These are phyloP conservation scores for Solanum piurae DNA, from an alignment of 257 asterid genomes.

Conservation along the genomic window DNA sequence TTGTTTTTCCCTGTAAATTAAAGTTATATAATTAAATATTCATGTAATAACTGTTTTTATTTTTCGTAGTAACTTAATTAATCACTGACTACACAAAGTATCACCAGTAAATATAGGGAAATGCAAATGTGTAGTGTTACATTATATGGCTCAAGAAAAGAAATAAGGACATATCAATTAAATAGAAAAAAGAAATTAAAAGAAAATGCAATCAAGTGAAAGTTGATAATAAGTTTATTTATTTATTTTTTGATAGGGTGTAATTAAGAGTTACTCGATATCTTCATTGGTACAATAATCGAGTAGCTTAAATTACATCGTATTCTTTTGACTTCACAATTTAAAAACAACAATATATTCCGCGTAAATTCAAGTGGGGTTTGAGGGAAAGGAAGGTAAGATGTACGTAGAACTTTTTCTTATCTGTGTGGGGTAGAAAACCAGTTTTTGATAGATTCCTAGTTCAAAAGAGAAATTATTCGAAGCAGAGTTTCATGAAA, in stretches of 20 bases:
- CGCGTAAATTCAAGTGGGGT: neutral
- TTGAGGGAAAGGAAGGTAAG: neutral
- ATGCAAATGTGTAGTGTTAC: neutral
- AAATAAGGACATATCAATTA: neutral
- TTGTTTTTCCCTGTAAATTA: neutral
- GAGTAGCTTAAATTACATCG: neutral
- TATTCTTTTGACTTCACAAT: rapidly evolving
- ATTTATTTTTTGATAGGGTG: neutral
- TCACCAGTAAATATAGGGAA: neutral
- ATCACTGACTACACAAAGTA: neutral
- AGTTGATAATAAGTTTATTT: neutral
- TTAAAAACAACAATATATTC: neutral
- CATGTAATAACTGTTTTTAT: neutral
- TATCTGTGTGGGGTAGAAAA: neutral
- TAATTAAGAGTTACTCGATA: neutral
- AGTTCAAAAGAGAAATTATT: neutral
- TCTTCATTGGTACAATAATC: neutral
- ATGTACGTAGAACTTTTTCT: neutral
- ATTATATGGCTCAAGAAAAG: neutral
- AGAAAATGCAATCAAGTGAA: neutral
- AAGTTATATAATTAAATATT: neutral
- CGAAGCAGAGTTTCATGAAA: neutral
- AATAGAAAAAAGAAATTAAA: neutral
- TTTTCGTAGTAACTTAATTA: neutral
- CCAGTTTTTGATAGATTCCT: neutral